Evolutionary conservation across 257 asterid species (phyloP), one percentile per base, ranked within the genome.

Genomic region (Solanum rostratum): DNA sequence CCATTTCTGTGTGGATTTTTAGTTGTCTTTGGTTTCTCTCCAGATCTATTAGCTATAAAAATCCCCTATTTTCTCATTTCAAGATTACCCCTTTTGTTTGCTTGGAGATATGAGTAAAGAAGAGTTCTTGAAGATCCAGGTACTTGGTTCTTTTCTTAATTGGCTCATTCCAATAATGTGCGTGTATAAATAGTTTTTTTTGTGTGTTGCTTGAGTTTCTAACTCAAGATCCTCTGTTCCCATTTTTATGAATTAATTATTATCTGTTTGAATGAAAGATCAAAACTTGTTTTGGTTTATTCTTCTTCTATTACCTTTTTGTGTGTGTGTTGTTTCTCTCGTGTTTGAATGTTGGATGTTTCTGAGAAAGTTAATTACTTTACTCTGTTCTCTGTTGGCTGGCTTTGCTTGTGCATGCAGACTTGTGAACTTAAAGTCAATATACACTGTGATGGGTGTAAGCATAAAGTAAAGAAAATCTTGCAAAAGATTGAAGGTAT

Each of bases 81-180:
- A 15, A 82, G 86, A 39, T 81, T 54, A 80, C 71, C 52, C 82
- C 54, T 50, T 81, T 81, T 76, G 69, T 85, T 84, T 52, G 89
- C 41, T 88, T 82, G 41, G 73, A 83, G 87, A 85, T 59, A 95
- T 95, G 99, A 92, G 97, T 92, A 95, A 94, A 88, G 99, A 94
- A 85, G 99, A 95, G 94, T 91, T 93, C 89, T 86, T 95, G 96
- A 95, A 95, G 97, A 92, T 93, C 97, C 93, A 95, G 99, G 99
- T 95, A 74, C 87, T 79, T 55, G 79, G 83, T 86, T 78, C 69
- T 52, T 59, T 82, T 80, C 89, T 85, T 68, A 79, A 63, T 27
- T 66, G 37, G 22, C 78, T 69, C 16, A 37, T 86, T 65, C 37
- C 45, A 16, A 79, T 84, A 76, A 76, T 76, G 82, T 76, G 59